phyloP scores from a whole-genome alignment of 129 eudicot genomes.

The Centella asiatica region DNA sequence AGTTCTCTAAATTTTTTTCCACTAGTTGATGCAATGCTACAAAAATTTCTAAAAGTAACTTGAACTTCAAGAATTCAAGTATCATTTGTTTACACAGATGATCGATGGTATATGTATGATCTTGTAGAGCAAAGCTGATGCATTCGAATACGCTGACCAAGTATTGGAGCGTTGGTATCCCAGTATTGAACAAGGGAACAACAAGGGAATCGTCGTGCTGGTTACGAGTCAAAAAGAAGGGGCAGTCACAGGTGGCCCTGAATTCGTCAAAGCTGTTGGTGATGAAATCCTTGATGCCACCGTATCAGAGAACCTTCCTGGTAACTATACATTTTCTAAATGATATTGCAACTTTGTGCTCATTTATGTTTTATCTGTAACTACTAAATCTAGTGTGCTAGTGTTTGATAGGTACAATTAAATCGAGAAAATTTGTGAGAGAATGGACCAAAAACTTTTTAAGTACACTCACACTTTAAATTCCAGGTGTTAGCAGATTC shows the following conservation, averaged over 20 bases:
- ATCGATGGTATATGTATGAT: constrained; percentile 2
- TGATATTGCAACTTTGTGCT: background rate
- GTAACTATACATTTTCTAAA: constrained; percentile 23
- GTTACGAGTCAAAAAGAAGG: constrained; percentile 99
- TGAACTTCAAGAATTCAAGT: constrained; percentile 8
- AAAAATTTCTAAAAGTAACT: background rate
- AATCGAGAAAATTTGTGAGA: no score
- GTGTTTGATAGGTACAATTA: background rate
- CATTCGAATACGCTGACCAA: constrained; percentile 99
- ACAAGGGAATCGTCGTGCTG: constrained; percentile 90
- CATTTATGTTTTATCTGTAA: background rate
- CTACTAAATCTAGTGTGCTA: background rate
- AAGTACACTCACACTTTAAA: no score
- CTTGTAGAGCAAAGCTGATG: constrained; percentile 97
- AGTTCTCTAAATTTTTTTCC: background rate
- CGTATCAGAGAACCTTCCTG: constrained; percentile 94
- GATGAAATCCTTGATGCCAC: constrained; percentile 89
- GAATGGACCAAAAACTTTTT: no score
- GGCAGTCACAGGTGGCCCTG: constrained; percentile 96
- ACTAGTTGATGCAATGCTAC: background rate
- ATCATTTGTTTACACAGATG: background rate
- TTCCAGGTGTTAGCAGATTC: no score
- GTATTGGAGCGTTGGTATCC: constrained; percentile 96
- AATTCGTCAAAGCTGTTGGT: constrained; percentile 90
- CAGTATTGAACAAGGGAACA: constrained; percentile 80